Evolutionary conservation across 2,329 filamentous ascomycete genomes (phyloP).

Genomic region (Plectosphaerella plurivora): DNA sequence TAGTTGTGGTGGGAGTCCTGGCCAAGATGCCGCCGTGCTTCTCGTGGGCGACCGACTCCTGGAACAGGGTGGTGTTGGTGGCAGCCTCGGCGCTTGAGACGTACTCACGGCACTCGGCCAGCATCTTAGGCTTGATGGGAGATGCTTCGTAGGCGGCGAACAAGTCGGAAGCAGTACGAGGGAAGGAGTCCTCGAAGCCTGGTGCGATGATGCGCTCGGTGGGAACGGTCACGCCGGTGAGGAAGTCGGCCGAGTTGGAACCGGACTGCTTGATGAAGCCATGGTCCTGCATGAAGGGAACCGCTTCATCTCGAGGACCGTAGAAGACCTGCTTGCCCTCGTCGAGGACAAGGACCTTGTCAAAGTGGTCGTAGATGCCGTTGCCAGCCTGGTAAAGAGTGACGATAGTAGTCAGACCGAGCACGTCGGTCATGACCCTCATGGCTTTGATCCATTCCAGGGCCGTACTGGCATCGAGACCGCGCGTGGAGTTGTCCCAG

Average conservation of each 20-base stretch:
- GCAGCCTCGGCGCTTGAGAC: background rate
- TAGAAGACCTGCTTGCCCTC: conserved; percentile 63
- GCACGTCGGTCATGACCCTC: conserved; percentile 57
- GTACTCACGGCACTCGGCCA: background rate
- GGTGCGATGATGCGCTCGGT: conserved; percentile 56
- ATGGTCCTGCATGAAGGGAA: conserved; percentile 61
- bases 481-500: conserved; percentile 65
- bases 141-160: background rate
- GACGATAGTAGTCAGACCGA: conserved; percentile 60
- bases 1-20: background rate
- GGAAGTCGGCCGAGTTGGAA: conserved; percentile 62
- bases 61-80: background rate
- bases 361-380: conserved; percentile 62
- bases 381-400: conserved; percentile 69
- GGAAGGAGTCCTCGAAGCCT: conserved; percentile 52
- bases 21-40: background rate
- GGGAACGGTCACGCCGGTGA: conserved; percentile 62
- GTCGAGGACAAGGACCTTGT: conserved; percentile 74
- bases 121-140: background rate
- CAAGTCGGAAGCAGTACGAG: conserved; percentile 59
- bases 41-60: background rate
- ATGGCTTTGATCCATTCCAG: conserved; percentile 56
- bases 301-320: conserved; percentile 56
- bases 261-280: conserved; percentile 49
- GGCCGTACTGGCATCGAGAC: conserved; percentile 62